Base-by-base conservation (phyloP, 2,329 filamentous ascomycete genomes). In the Colletotrichum paranaense region DNA sequence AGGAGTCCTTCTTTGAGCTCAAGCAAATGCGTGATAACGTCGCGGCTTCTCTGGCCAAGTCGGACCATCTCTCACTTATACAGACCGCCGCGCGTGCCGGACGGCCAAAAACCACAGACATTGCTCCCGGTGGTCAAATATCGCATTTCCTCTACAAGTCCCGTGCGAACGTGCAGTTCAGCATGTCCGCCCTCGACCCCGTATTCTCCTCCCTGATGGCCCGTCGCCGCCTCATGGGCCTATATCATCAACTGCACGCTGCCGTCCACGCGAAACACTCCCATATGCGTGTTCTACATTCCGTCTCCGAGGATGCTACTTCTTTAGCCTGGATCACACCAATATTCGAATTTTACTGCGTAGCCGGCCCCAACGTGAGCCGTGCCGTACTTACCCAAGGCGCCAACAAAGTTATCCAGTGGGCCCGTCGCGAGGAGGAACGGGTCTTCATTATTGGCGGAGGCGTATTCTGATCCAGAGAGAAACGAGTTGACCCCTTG, bases 101-200 rank as follows among this genome's bases (percentile, higher is more conserved):
- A 12, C 92, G 96, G 11, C 92, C 94, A 1, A 86, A 85, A 30
- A 89, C 93, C 71, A 89, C 91, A 19, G 93, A 97, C 72, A 92
- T 99, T 72, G 89, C 95, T 1, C 94, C 95, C 0, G 94, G 93
- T 28, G 94, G 92, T 19, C 92, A 93, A 38, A 86, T 98, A 65
- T 92, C 93, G 77, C 97, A 99, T 85, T 99, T 98, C 80, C 84
- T 99, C 22, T 99, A 98, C 88, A 99, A 98, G 83, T 98, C 94
- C 19, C 91, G 94, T 73, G 92, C 93, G 24, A 98, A 99, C 78
- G 97, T 99, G 32, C 97, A 99, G 81, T 99, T 98, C 82, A 93
- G 91, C 77, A 98, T 97, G 94, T 93, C 95, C 1, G 92, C 94
- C 0, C 93, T 95, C 74, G 87, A 91, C 11, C 92, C 94, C 0